Evolutionary conservation across 305 asterid genomes (phyloP).

Genomic region (Fraxinus sp.): DNA sequence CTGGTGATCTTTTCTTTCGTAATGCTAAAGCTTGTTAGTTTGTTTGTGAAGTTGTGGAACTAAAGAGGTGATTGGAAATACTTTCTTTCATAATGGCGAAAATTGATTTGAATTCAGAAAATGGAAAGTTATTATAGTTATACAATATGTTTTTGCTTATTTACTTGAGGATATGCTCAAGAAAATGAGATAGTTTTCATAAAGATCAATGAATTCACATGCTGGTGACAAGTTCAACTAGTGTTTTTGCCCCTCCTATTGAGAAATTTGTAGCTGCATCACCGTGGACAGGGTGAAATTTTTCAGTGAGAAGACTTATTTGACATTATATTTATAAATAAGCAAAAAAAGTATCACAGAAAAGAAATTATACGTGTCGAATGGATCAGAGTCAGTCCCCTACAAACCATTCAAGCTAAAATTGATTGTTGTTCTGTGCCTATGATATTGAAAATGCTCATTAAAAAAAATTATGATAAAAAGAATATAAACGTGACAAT

Average conservation of each 20-base stretch:
- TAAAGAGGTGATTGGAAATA: background rate
- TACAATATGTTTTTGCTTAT: background rate
- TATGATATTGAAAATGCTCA: no score
- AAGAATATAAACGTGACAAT: no score
- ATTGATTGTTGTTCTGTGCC: no score
- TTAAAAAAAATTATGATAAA: no score
- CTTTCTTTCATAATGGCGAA: background rate
- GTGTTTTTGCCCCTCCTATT: background rate
- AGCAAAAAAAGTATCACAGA: no score
- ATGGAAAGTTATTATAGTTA: background rate
- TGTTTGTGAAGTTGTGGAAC: conserved; percentile 1
- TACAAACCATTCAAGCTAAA: no score
- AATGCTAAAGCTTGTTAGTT: background rate
- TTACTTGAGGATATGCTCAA: background rate
- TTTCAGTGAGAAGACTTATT: no score
- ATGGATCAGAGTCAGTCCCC: no score
- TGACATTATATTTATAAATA: no score
- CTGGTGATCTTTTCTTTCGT: background rate
- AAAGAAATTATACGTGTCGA: no score
- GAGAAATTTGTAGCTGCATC: background rate
- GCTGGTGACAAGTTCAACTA: background rate
- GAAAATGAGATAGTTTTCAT: background rate
- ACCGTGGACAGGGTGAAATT: background rate
- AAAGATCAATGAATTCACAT: background rate
- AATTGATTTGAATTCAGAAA: background rate